Evolutionary conservation across 805 yeast species (phyloP).

Genomic region (Phaffomyces opuntiae): DNA sequence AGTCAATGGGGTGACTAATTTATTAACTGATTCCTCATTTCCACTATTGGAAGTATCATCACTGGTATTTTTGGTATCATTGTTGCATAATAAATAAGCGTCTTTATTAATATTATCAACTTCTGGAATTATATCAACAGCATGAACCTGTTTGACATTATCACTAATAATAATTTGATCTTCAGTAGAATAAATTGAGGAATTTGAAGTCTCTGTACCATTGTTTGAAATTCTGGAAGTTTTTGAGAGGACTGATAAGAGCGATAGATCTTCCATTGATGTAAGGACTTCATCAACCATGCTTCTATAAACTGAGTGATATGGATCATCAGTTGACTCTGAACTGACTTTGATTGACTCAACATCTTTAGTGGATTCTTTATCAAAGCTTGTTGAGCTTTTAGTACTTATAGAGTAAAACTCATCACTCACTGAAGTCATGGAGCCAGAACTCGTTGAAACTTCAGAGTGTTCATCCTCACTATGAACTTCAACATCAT

Average conservation of each 20-base stretch:
- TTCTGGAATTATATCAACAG: too few relatives aligned
- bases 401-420: not conserved
- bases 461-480: not conserved
- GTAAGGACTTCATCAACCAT: slow-evolving; percentile 1
- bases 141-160: too few relatives aligned
- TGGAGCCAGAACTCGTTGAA: not conserved
- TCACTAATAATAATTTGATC: not conserved
- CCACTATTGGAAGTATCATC: too few relatives aligned
- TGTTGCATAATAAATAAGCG: too few relatives aligned
- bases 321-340: not conserved
- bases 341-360: not conserved
- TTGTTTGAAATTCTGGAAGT: not conserved
- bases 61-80: too few relatives aligned
- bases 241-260: not conserved
- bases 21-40: too few relatives aligned
- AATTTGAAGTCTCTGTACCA: not conserved
- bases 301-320: not conserved
- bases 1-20: too few relatives aligned
- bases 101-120: too few relatives aligned
- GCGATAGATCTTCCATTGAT: not conserved
- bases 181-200: not conserved
- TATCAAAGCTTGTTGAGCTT: not conserved
- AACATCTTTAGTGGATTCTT: not conserved
- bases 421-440: not conserved
- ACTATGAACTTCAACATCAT: not conserved